These are phyloP conservation scores for Cladophialophora immunda DNA, from an alignment of 2,329 filamentous ascomycete genomes.

Conservation along the genomic window DNA sequence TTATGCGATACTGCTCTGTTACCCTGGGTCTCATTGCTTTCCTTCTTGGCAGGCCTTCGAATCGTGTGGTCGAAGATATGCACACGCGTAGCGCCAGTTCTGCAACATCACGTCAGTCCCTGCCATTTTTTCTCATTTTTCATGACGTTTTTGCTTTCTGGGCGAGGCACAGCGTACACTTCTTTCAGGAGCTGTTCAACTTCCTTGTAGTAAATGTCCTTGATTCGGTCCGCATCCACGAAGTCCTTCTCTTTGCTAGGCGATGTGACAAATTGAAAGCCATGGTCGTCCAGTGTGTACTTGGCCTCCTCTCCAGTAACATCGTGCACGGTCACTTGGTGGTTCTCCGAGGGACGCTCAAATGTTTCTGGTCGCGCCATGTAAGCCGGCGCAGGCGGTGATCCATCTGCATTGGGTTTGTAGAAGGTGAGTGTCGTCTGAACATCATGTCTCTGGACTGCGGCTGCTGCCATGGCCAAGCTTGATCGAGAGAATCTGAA, in stretches of 20 bases:
- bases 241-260: conserved; percentile 14
- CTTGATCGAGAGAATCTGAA: conserved; percentile 5
- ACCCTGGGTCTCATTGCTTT: neutral
- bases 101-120: neutral
- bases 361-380: conserved; percentile 14
- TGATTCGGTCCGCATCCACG: conserved; percentile 2
- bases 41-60: conserved; percentile 8
- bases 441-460: conserved; percentile 12
- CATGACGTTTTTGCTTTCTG: conserved; percentile 2
- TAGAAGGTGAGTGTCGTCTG: conserved; percentile 8
- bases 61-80: conserved; percentile 17
- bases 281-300: conserved; percentile 11
- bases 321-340: conserved; percentile 13
- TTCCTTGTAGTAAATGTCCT: conserved; percentile 14
- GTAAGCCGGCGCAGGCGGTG: conserved; percentile 13
- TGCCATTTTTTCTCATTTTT: conserved; percentile 3
- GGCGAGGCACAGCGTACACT: neutral
- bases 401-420: conserved; percentile 7
- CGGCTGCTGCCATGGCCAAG: conserved; percentile 5
- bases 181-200: conserved; percentile 21
- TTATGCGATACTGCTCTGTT: conserved; percentile 6
- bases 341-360: conserved; percentile 1
- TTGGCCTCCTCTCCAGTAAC: conserved; percentile 6
- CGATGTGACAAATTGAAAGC: conserved; percentile 12
- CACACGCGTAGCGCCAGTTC: conserved; percentile 12